These are phyloP conservation scores for Candida krabiensis DNA, from an alignment of 805 yeast species.

Conservation along the genomic window DNA sequence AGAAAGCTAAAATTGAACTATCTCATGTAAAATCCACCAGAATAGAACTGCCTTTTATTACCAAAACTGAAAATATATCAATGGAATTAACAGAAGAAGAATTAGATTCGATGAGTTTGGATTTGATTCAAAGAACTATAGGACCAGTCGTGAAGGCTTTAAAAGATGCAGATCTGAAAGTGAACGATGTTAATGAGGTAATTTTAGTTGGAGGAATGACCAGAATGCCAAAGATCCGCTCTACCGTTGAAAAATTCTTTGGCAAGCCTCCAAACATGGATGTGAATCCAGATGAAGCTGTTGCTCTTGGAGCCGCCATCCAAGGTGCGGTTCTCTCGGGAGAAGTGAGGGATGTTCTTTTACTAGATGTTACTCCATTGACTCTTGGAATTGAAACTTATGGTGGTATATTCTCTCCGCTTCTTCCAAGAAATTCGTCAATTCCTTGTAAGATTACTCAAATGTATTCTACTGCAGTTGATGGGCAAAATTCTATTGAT, in stretches of 20 bases:
- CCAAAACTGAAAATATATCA: constrained; percentile 45
- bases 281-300: constrained; percentile 94
- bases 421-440: constrained; percentile 87
- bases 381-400: constrained; percentile 94
- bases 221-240: constrained; percentile 85
- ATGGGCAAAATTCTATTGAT: constrained; percentile 93
- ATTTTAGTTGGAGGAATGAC: constrained; percentile 91
- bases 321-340: constrained; percentile 97
- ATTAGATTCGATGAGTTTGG: constrained; percentile 48
- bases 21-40: constrained; percentile 71
- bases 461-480: constrained; percentile 91
- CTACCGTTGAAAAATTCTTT: constrained; percentile 73
- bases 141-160: constrained; percentile 80
- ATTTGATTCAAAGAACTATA: constrained; percentile 68
- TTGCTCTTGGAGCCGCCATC: constrained; percentile 95
- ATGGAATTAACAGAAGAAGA: constrained; percentile 48
- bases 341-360: constrained; percentile 87
- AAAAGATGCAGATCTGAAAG: constrained; percentile 71
- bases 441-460: constrained; percentile 93
- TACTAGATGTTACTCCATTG: constrained; percentile 86
- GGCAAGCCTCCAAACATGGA: constrained; percentile 84
- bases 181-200: constrained; percentile 72
- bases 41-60: constrained; percentile 80
- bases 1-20: constrained; percentile 85
- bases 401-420: constrained; percentile 92